These are phyloP conservation scores for Phytopythium chamaehyphon DNA, from an alignment of 352 stramenopile genomes.

Conservation along the genomic window DNA sequence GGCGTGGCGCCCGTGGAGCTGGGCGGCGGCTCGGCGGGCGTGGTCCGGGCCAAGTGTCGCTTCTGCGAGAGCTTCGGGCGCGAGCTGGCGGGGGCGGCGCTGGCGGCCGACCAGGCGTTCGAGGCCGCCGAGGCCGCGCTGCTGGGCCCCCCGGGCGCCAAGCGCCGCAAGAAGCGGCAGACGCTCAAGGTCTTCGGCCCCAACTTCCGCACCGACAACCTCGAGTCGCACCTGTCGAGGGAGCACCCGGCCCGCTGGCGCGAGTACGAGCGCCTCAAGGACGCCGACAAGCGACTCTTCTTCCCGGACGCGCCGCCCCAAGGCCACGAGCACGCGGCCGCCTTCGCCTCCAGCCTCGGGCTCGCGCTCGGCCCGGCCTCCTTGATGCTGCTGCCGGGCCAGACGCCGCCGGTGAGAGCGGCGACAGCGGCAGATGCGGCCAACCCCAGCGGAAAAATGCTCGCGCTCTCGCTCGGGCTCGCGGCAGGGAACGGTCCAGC, in stretches of 20 bases:
- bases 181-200: conserved; percentile 54
- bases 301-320: conserved; percentile 33
- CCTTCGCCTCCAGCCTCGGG: conserved; percentile 3
- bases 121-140: not conserved
- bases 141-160: conserved; percentile 11
- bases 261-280: conserved; percentile 44
- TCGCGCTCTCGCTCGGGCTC: not conserved
- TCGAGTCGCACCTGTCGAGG: conserved; percentile 47
- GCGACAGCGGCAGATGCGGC: not conserved
- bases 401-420: not conserved
- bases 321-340: conserved; percentile 9
- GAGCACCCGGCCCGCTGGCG: conserved; percentile 45
- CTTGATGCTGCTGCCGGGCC: conserved; percentile 6
- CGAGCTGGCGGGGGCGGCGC: conserved; percentile 11
- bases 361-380: not conserved
- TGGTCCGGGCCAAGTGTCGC: conserved; percentile 52
- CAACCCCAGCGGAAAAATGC: conserved; percentile 10
- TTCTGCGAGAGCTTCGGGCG: conserved; percentile 57
- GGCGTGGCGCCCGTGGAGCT: conserved; percentile 47
- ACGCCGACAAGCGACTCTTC: conserved; percentile 39
- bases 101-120: not conserved
- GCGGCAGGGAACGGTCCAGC: not conserved
- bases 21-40: conserved; percentile 10
- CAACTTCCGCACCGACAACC: conserved; percentile 56
- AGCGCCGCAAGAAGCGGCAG: conserved; percentile 54